Evolutionary conservation across 352 stramenopile genomes (phyloP), one percentile per base, ranked within the genome.

Genomic region (Phytophthora pluvialis): DNA sequence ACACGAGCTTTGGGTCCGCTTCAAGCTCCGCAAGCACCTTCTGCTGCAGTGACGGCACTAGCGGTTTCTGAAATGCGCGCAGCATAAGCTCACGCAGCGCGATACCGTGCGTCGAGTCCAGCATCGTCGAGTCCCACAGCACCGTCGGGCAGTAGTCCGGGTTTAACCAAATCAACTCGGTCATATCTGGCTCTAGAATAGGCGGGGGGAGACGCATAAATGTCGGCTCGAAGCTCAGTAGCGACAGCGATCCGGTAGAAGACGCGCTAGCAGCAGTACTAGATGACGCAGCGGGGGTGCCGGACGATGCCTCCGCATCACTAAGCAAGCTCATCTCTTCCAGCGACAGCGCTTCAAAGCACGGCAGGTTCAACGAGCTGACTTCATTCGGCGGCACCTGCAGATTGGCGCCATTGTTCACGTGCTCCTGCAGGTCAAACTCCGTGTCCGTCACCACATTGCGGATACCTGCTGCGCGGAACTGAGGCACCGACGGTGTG

Each of bases 121-220:
- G 81, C 89, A 97, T 96, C 13, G 78, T 94, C 1, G 81, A 78
- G 52, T 98, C 93, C 93, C 93, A 98, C 15, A 97, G 68, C 59
- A 98, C 64, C 8, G 86, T 93, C 32, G 90, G 89, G 47, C 86
- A 95, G 70, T 97, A 97, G 60, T 97, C 89, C 9, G 91, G 90
- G 63, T 98, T 96, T 63, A 98, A 73, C 91, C 93, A 98, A 57
- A 97, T 94, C 33, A 97, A 74, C 77, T 96, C 91, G 13, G 88
- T 93, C 77, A 89, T 87, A 49, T 95, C 90, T 31, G 87, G 87
- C 60, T 93, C 85, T 58, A 97, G 71, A 47, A 97, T 89, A 13
- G 89, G 82, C 18, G 90, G 90, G 10, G 83, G 70, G 8, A 90
- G 87, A 29, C 88, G 85, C 81, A 97, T 92, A 66, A 96, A 97